These are phyloP conservation scores for Talaromyces thailandensis DNA, from an alignment of 495 filamentous ascomycete species.

Conservation along the genomic window DNA sequence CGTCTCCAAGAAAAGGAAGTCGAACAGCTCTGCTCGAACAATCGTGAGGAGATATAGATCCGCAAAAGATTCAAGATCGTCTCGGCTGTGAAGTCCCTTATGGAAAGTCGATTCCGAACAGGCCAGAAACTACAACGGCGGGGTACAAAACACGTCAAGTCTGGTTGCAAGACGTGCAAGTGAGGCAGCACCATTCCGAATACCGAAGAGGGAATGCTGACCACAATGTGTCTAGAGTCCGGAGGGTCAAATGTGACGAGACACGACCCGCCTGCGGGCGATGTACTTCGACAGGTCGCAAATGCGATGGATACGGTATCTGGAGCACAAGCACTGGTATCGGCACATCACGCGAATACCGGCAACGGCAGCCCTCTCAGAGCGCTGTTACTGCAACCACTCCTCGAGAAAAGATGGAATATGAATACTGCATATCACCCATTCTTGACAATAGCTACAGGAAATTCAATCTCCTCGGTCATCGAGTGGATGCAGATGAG, in stretches of 20 bases:
- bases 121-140: not conserved
- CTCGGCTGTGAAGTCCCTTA: not conserved
- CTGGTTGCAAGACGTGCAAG: not conserved
- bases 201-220: not conserved
- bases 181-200: not conserved
- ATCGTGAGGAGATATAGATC: not conserved
- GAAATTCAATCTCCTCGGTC: not conserved
- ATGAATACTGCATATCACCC: not conserved
- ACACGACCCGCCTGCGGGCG: conserved; percentile 8
- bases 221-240: conserved; percentile 4
- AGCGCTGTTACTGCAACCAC: not conserved
- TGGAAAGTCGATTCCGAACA: not conserved
- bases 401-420: not conserved
- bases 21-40: too few species aligned
- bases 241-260: conserved; percentile 13
- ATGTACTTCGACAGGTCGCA: conserved; percentile 27
- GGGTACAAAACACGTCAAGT: not conserved
- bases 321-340: not conserved
- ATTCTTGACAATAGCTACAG: not conserved
- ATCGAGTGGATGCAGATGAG: not conserved
- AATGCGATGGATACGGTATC: conserved; percentile 34
- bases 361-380: not conserved
- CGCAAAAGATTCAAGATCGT: not conserved
- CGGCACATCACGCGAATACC: conserved; percentile 4
- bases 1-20: not conserved